Evolutionary conservation across 805 yeast species (phyloP).

Genomic region (Tetrapisispora namnaoensis): DNA sequence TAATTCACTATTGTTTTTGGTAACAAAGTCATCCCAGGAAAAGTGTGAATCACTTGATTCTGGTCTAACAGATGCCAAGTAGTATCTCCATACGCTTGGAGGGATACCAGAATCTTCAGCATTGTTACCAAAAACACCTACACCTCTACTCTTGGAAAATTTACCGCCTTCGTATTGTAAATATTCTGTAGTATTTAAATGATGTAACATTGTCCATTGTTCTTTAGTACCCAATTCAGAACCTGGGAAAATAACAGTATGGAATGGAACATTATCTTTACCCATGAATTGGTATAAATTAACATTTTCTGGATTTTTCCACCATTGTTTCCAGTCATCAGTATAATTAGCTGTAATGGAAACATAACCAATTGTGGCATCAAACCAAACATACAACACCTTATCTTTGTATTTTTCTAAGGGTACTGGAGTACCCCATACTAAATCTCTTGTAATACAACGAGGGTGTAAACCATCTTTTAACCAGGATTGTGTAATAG

Average conservation of each 20-base stretch:
- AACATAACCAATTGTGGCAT: conserved; percentile 93
- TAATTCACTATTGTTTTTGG: conserved; percentile 86
- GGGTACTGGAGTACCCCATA: conserved; percentile 99
- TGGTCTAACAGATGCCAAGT: conserved; percentile 85
- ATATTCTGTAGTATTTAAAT: conserved; percentile 90
- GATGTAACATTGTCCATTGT: conserved; percentile 83
- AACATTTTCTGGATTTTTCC: conserved; percentile 89
- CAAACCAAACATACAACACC: conserved; percentile 97
- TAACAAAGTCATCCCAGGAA: conserved; percentile 93
- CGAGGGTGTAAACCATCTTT: conserved; percentile 88
- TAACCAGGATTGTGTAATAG: conserved; percentile 88
- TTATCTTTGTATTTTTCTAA: conserved; percentile 74
- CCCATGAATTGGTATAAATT: conserved; percentile 96
- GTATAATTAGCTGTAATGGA: conserved; percentile 94
- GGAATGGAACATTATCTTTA: conserved; percentile 98
- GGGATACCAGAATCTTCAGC: conserved; percentile 89
- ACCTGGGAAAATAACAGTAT: conserved; percentile 95
- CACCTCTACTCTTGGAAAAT: conserved; percentile 94
- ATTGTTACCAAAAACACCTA: conserved; percentile 97
- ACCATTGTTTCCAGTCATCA: conserved; percentile 76
- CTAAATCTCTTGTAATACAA: conserved; percentile 92
- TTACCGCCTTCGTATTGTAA: conserved; percentile 97
- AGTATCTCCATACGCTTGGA: conserved; percentile 96
- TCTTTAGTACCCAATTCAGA: conserved; percentile 82
- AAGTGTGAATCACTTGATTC: conserved; percentile 94